Percentiles rank a stretch among this genome's conserved stretches.
Conservation (phyloP, 495 filamentous ascomycete species). For the Chaetomium fimeti region DNA sequence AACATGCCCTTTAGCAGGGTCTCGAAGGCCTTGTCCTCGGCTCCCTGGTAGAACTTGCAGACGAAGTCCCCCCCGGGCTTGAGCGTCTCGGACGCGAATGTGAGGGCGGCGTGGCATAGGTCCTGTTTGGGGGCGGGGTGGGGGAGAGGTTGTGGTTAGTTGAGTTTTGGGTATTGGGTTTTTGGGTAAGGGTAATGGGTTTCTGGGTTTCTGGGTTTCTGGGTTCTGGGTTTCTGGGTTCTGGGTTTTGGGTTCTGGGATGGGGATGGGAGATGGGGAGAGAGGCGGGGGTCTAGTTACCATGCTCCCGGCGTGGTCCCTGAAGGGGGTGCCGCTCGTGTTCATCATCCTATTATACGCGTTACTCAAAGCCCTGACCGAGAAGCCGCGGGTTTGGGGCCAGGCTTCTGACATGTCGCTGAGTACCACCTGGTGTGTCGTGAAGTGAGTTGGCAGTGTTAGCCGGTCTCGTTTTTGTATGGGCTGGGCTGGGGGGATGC, state of each 20-base stretch:
- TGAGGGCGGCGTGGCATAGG: constrained; percentile 79
- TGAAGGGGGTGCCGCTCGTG: constrained; percentile 80
- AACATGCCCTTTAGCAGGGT: constrained; percentile 70
- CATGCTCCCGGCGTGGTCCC: constrained; percentile 94
- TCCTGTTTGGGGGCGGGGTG: constrained; percentile 55
- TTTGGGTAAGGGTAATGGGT: not conserved
- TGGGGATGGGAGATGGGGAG: not conserved
- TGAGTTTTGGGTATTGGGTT: not conserved
- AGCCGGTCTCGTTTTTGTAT: not conserved
- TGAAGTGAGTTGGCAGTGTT: constrained; percentile 16
- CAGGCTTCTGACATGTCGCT: constrained; percentile 99
- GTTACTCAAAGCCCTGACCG: constrained; percentile 84
- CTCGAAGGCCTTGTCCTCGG: constrained; percentile 78
- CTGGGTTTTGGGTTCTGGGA: not conserved
- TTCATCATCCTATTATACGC: constrained; percentile 99
- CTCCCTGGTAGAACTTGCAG: constrained; percentile 95
- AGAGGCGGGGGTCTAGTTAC: constrained; percentile 50
- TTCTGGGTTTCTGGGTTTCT: not conserved
- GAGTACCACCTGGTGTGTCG: constrained; percentile 61
- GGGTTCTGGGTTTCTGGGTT: not conserved
- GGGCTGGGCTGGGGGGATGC: not conserved
- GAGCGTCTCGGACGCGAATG: constrained; percentile 82
- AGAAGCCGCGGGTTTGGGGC: constrained; percentile 72
- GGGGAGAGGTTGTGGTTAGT: constrained; percentile 6
- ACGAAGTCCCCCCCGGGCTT: constrained; percentile 80